Conservation (phyloP, 192 early-diverging fungal species). For the Coemansia guatemalensis region DNA sequence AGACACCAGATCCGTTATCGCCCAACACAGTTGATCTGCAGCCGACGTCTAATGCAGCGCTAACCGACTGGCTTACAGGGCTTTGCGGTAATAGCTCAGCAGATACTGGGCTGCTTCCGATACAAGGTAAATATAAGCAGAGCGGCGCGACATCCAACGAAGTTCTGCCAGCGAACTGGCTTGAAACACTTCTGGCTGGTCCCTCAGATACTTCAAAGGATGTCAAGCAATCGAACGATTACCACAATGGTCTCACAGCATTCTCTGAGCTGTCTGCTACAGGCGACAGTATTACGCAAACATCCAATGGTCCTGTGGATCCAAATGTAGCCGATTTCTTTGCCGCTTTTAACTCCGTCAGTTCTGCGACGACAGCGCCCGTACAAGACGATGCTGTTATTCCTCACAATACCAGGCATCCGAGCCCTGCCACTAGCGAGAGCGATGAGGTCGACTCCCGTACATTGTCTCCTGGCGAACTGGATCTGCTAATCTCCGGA, state of each 20-base stretch:
- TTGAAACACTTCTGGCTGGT: conserved; percentile 17
- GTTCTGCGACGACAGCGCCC: background rate
- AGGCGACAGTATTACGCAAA: background rate
- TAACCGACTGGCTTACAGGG: conserved; percentile 26
- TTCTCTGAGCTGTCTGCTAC: background rate
- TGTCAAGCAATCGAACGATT: background rate
- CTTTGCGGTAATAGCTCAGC: conserved; percentile 8
- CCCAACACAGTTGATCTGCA: no score
- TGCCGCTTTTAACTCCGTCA: conserved; percentile 7
- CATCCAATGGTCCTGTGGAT: conserved; percentile 9
- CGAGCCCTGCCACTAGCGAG: conserved; percentile 30
- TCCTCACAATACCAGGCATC: conserved; percentile 31
- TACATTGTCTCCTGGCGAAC: conserved; percentile 13
- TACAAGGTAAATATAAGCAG: conserved; percentile 34
- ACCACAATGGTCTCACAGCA: conserved; percentile 16
- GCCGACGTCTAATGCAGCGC: background rate
- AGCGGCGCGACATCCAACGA: conserved; percentile 3
- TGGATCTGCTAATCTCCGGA: conserved; percentile 27
- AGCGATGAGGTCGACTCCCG: conserved; percentile 7
- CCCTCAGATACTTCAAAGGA: no score
- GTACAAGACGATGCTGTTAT: conserved; percentile 29
- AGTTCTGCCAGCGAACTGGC: conserved; percentile 9
- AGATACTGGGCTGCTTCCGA: background rate
- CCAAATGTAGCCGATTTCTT: conserved; percentile 44
- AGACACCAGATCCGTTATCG: no score